Percentiles rank a stretch among this genome's conserved stretches.
phyloP scores from a whole-genome alignment of 2,329 filamentous ascomycete genomes.

The Intubia oerlemansii region DNA sequence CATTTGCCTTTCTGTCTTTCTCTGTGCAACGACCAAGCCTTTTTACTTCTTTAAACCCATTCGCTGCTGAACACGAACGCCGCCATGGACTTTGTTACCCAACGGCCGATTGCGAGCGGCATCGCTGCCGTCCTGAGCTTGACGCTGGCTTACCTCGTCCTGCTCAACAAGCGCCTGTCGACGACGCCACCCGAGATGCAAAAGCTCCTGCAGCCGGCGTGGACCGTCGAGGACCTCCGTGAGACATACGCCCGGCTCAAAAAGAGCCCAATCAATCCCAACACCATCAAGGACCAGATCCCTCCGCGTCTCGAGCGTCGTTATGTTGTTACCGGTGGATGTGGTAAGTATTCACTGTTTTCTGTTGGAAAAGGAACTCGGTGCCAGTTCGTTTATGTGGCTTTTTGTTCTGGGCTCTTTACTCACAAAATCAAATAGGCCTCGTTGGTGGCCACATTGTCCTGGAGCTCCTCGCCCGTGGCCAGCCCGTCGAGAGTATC shows the following conservation, averaged over 20 bases:
- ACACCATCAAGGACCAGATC: conserved; percentile 11
- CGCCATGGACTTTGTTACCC: too few species aligned
- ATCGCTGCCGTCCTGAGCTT: too few species aligned
- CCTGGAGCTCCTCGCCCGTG: conserved; percentile 24
- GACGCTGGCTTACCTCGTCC: conserved; percentile 9
- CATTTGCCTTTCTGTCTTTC: too few species aligned
- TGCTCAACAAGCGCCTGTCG: conserved; percentile 14
- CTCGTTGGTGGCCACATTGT: conserved; percentile 25
- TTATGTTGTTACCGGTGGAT: conserved; percentile 17
- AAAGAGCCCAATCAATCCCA: conserved; percentile 10
- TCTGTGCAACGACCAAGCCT: too few species aligned
- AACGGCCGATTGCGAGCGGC: too few species aligned
- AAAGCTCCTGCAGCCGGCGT: conserved; percentile 11
- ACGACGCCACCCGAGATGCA: conserved; percentile 12
- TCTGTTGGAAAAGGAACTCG: too few species aligned
- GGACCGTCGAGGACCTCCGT: conserved; percentile 13
- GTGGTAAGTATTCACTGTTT: conserved; percentile 13
- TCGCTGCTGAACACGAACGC: too few species aligned
- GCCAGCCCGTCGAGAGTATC: conserved; percentile 22
- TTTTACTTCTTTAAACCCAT: too few species aligned
- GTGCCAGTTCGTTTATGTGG: neutral
- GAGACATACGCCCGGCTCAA: conserved; percentile 14
- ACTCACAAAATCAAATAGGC: neutral
- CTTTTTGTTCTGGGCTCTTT: neutral
- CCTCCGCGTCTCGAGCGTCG: conserved; percentile 15